Evolutionary conservation across 345 rosid genomes (phyloP).

Genomic region (Raphanus raphanistrum): DNA sequence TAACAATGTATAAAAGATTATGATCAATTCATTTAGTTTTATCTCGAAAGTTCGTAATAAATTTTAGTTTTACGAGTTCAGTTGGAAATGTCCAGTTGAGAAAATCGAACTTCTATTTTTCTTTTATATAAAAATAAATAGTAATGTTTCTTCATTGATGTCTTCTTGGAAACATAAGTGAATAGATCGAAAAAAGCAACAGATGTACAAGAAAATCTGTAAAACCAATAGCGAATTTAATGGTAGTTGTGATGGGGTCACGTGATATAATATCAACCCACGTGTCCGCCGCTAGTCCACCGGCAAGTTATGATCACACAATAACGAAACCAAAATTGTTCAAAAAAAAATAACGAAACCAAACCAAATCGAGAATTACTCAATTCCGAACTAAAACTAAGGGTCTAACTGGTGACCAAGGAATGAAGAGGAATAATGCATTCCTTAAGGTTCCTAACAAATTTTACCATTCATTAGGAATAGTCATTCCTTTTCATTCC

Average conservation of each 20-base stretch:
- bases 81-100: too few species aligned
- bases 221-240: conserved; percentile 23
- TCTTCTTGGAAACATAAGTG: neutral
- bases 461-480: too few species aligned
- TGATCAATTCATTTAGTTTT: too few species aligned
- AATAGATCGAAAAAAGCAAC: conserved; percentile 12
- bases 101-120: too few species aligned
- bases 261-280: conserved; percentile 24
- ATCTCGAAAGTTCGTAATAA: too few species aligned
- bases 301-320: conserved; percentile 28
- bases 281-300: conserved; percentile 31
- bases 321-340: neutral
- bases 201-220: conserved; percentile 34
- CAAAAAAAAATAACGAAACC: neutral
- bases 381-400: neutral
- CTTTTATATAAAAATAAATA: too few species aligned
- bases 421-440: too few species aligned
- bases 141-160: neutral
- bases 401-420: too few species aligned
- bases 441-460: too few species aligned
- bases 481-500: too few species aligned
- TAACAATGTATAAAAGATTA: too few species aligned
- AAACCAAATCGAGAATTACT: neutral
- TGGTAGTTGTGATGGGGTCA: conserved; percentile 20
- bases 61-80: too few species aligned